Base-by-base conservation (phyloP, 495 filamentous ascomycete species). In the Trichoderma asperelloides region DNA sequence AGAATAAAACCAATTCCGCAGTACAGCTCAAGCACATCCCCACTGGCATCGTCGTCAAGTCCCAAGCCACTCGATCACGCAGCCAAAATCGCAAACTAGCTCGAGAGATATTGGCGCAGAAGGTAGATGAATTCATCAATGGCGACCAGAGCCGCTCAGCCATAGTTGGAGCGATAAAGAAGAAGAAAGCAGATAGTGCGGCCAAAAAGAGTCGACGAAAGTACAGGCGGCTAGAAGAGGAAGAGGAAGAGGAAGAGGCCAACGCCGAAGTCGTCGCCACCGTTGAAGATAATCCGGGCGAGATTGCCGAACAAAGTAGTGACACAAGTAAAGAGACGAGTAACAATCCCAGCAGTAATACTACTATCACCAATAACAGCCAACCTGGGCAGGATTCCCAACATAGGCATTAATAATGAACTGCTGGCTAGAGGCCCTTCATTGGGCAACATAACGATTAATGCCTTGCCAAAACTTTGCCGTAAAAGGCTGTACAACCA, bases 1-100 rank as follows among this genome's bases (percentile, higher is more conserved):
- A 93, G 90, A 98, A 98, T 80, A 98, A 98, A 88, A 98, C 95
- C 27, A 88, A 87, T 70, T 97, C 91, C 11, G 95, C 95, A 62
- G 95, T 98, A 47, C 96, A 98, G 73, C 83, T 98, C 30, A 93
- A 87, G 67, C 95, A 98, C 78, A 77, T 90, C 25, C 91, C 93
- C 16, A 94, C 92, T 11, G 93, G 93, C 63, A 78, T 96, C 33
- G 93, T 97, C 27, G 80, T 98, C 13, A 98, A 98, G 76, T 93
- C 83, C 49, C 95, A 98, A 77, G 91, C 87, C 7, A 97, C 96
- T 5, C 88, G 95, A 23, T 95, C 91, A 0, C 87, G 91, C 41
- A 81, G 82, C 30, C 92, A 97, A 77, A 98, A 98, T 76, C 88
- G 93, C 65, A 94, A 90, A 79, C 88, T 91, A 49, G 95, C 95